Evolutionary conservation across 495 filamentous ascomycete genomes (phyloP), one percentile per base, ranked within the genome.

Genomic region (Penicillium crystallinum): DNA sequence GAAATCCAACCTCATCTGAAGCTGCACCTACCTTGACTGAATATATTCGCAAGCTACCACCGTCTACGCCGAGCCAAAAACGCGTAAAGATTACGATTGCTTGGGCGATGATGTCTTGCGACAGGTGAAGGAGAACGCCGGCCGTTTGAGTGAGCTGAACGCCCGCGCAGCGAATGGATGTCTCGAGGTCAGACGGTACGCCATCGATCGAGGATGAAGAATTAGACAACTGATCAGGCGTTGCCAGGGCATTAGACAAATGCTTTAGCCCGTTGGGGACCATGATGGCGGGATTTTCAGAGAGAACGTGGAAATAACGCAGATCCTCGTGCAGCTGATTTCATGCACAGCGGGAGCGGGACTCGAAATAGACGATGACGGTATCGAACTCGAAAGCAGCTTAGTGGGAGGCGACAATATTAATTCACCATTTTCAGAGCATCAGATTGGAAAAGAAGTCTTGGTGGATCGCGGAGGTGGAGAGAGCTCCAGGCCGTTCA

Each of bases 41-140:
- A 62, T 81, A 75, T 19, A 82, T 76, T 2, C 70, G 67, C 33
- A 86, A 66, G 59, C 84, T 87, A 3, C 82, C 82, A 10, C 82
- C 82, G 40, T 86, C 83, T 1, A 78, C 61, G 1, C 83, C 82
- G 5, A 91, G 71, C 83, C 88, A 97, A 73, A 91, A 96, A 5
- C 93, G 78, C n/a, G 84, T 87, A 25, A 95, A 82, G 0, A 93
- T 72, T n/a, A 98, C 82, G 59, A 91, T 86, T 2, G 93, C 89
- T 59, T 91, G 89, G 12, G 91, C 87, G 23, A 95, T 90, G 41
- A 90, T 81, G 49, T 92, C 89, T 61, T 97, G 95, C 1, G 92
- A 88, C 42, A 97, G 72, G 36, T 88, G 81, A 3, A 98, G 77
- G 7, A 97, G 79, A 6, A 96, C 74, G 6, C 93, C 95, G 10